These are phyloP conservation scores for Apiospora aurea DNA, from an alignment of 2,329 filamentous ascomycete species.

Conservation along the genomic window DNA sequence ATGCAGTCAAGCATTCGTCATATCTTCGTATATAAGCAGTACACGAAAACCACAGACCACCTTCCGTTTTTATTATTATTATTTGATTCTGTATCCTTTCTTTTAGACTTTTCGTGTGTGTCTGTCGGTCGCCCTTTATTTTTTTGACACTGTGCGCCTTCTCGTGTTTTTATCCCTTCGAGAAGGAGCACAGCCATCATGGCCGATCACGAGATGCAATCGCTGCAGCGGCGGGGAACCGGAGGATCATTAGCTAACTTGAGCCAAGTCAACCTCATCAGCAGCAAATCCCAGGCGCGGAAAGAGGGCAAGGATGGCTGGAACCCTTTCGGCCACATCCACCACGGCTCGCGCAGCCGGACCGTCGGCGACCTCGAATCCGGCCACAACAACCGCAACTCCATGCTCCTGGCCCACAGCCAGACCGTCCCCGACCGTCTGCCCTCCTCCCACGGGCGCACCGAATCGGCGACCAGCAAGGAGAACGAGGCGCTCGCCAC, in stretches of 20 bases:
- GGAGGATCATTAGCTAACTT: constrained; percentile 7
- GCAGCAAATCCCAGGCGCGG: constrained; percentile 54
- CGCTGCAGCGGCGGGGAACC: constrained; percentile 8
- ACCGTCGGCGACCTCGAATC: constrained; percentile 32
- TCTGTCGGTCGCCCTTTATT: background rate
- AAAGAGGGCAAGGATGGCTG: constrained; percentile 50
- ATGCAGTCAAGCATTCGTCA: background rate
- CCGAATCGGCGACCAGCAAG: constrained; percentile 7
- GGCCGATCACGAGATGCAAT: background rate
- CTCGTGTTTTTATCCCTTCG: background rate
- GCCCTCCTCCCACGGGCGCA: constrained; percentile 3
- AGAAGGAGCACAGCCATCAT: background rate
- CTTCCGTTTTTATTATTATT: background rate
- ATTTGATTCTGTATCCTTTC: background rate
- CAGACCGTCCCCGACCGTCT: constrained; percentile 5
- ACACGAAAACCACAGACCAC: background rate
- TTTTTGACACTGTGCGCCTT: constrained; percentile 1
- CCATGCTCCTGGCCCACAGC: constrained; percentile 7
- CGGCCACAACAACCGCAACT: constrained; percentile 33
- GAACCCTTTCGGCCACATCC: constrained; percentile 55
- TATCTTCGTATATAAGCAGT: background rate
- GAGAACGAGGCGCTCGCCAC: background rate
- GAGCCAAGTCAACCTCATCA: constrained; percentile 47
- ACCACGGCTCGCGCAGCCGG: constrained; percentile 46
- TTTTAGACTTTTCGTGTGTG: background rate